A percentile compares a stretch with the other conserved stretches of the same genome.
phyloP scores from a whole-genome alignment of 805 yeast species.

The Diddensiella transvaalensis region DNA sequence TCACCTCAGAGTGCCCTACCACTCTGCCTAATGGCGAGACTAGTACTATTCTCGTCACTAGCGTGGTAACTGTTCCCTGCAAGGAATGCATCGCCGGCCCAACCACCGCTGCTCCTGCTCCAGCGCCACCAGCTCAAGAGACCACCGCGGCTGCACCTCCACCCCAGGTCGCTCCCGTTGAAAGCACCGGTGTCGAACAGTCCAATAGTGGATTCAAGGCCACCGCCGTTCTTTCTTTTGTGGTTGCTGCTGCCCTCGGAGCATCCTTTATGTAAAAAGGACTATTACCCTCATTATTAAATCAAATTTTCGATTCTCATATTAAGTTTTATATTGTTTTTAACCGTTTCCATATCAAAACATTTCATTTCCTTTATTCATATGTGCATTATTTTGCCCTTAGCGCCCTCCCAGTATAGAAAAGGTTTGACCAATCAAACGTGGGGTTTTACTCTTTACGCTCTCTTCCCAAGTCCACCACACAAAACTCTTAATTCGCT shows the following conservation, averaged over 20 bases:
- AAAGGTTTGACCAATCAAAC: not conserved
- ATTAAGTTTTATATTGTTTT: too few species aligned
- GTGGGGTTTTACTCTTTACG: not conserved
- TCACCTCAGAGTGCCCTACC: constrained; percentile 14
- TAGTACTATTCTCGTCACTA: constrained; percentile 2
- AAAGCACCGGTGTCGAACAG: constrained; percentile 13
- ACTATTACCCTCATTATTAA: too few species aligned
- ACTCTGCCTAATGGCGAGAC: constrained; percentile 4
- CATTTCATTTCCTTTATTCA: too few species aligned
- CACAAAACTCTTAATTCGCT: too few species aligned
- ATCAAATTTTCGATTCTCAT: too few species aligned
- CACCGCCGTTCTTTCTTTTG: constrained; percentile 21
- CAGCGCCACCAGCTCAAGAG: not conserved
- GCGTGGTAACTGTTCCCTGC: constrained; percentile 8
- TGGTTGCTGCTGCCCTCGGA: constrained; percentile 23
- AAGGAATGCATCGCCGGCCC: not conserved
- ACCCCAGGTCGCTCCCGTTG: not conserved
- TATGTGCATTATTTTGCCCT: too few species aligned
- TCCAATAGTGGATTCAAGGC: constrained; percentile 21
- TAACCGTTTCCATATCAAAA: too few species aligned
- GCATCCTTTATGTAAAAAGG: not conserved
- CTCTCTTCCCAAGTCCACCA: too few species aligned
- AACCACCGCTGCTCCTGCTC: constrained; percentile 2
- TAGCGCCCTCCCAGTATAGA: too few species aligned
- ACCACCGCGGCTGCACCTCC: not conserved